These are phyloP conservation scores for Irpex rosettiformis DNA, from an alignment of 1,284 basidiomycete genomes.

Conservation along the genomic window DNA sequence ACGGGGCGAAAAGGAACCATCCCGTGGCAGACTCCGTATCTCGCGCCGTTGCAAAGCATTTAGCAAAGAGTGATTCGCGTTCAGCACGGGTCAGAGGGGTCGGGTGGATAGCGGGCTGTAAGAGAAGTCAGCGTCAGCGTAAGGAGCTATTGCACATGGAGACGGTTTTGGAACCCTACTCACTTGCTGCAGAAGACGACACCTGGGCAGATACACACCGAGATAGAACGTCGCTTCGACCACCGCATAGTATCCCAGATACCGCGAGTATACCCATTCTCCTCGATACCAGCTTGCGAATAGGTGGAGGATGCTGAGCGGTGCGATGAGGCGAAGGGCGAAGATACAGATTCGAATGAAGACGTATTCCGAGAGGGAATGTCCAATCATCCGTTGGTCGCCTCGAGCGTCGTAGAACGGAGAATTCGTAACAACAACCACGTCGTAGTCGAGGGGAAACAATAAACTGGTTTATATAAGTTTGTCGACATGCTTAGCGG, in stretches of 20 bases:
- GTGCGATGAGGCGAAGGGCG: conserved; percentile 46
- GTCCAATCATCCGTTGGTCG: conserved; percentile 29
- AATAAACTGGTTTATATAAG: background rate
- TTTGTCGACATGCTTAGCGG: background rate
- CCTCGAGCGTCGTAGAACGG: background rate
- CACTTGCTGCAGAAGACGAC: conserved; percentile 44
- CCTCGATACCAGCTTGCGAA: conserved; percentile 24
- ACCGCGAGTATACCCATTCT: conserved; percentile 27
- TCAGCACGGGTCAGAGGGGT: conserved; percentile 37
- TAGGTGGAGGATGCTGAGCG: conserved; percentile 43
- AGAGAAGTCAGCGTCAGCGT: background rate
- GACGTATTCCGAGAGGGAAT: conserved; percentile 46
- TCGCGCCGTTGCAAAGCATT: conserved; percentile 36
- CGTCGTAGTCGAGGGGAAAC: background rate
- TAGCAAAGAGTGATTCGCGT: conserved; percentile 46
- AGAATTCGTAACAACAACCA: no score
- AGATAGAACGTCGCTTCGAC: conserved; percentile 48
- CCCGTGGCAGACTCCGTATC: conserved; percentile 38
- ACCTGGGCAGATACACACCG: conserved; percentile 47
- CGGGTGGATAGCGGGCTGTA: conserved; percentile 40
- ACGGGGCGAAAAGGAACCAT: conserved; percentile 46
- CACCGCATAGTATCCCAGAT: conserved; percentile 33
- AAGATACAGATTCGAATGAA: conserved; percentile 48
- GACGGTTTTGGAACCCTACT: conserved; percentile 12
- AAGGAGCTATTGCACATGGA: background rate